phyloP scores from a whole-genome alignment of 163 green algal species.

The Scenedesmus sp. region DNA sequence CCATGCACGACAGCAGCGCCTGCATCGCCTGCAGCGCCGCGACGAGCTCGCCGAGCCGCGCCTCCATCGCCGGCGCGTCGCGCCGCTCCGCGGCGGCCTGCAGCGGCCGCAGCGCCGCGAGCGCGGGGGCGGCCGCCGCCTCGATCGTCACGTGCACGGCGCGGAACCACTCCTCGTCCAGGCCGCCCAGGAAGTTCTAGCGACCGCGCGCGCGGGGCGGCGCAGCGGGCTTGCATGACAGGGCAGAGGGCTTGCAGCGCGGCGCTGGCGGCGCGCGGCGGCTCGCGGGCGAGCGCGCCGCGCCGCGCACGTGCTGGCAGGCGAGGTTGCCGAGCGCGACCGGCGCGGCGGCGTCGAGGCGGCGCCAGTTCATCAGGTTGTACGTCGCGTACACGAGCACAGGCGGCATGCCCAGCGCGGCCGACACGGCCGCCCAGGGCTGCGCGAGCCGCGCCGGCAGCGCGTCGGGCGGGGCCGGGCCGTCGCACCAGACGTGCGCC shows the following conservation, averaged over 20 bases:
- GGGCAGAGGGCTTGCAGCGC: no score
- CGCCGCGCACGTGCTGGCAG: slow-evolving; percentile 27
- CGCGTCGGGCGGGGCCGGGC: not conserved
- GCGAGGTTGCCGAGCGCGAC: slow-evolving; percentile 33
- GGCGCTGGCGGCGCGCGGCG: no score
- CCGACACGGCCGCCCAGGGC: slow-evolving; percentile 46
- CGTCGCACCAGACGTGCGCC: slow-evolving; percentile 60
- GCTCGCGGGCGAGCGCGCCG: no score
- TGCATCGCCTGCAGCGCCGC: slow-evolving; percentile 48
- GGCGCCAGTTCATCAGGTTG: slow-evolving; percentile 63
- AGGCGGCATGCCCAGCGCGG: slow-evolving; percentile 49
- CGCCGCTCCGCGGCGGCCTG: slow-evolving; percentile 46
- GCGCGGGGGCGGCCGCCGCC: slow-evolving; percentile 40
- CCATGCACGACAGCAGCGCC: slow-evolving; percentile 53
- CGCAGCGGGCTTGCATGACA: no score
- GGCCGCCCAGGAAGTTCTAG: slow-evolving; percentile 63
- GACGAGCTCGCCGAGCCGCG: slow-evolving; percentile 5
- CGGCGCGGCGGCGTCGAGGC: slow-evolving; percentile 44
- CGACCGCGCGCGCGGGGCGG: no score
- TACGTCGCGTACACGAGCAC: slow-evolving; percentile 63
- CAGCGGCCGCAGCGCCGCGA: slow-evolving; percentile 42
- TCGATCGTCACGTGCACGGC: slow-evolving; percentile 63
- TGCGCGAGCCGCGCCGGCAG: slow-evolving; percentile 52
- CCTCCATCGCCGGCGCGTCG: slow-evolving; percentile 36
- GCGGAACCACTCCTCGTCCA: slow-evolving; percentile 63